Conservation (phyloP, 805 yeast species). For the Saccharomycopsis amapae region DNA sequence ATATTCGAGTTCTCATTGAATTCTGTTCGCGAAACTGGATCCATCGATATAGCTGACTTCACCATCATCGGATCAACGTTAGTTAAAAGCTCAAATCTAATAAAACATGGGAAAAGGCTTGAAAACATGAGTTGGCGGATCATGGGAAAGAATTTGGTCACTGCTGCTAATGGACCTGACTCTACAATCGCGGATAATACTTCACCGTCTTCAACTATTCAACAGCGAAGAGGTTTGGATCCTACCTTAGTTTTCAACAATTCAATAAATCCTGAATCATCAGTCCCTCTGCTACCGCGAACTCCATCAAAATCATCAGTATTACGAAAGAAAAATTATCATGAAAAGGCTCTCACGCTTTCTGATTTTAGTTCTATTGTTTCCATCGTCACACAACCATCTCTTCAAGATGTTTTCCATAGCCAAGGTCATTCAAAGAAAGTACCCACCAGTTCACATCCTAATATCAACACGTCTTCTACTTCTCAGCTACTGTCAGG, state of each 20-base stretch:
- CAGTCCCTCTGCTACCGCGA: neutral
- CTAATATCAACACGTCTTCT: too few relatives aligned
- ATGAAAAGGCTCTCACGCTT: constrained; percentile 1
- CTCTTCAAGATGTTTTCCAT: constrained; percentile 1
- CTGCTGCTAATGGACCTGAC: neutral
- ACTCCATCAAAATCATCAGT: neutral
- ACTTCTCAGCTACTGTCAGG: too few relatives aligned
- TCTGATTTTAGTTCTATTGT: constrained; percentile 14
- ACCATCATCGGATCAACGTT: constrained; percentile 18
- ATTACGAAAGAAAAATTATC: neutral
- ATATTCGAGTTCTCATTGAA: constrained; percentile 20
- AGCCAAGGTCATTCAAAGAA: neutral
- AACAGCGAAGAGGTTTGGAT: constrained; percentile 8
- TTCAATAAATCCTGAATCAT: neutral
- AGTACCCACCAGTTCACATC: neutral
- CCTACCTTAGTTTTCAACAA: constrained; percentile 3
- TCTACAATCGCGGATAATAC: neutral
- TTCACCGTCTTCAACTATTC: neutral
- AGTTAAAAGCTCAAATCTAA: constrained; percentile 19
- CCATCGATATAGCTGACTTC: constrained; percentile 16
- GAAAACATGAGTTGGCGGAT: constrained; percentile 23
- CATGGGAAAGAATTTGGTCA: constrained; percentile 21
- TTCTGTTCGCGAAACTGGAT: constrained; percentile 10
- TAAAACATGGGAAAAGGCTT: constrained; percentile 19
- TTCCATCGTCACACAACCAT: constrained; percentile 12